Conservation (phyloP, 345 rosid genomes). For the Bruguiera gymnorhiza region DNA sequence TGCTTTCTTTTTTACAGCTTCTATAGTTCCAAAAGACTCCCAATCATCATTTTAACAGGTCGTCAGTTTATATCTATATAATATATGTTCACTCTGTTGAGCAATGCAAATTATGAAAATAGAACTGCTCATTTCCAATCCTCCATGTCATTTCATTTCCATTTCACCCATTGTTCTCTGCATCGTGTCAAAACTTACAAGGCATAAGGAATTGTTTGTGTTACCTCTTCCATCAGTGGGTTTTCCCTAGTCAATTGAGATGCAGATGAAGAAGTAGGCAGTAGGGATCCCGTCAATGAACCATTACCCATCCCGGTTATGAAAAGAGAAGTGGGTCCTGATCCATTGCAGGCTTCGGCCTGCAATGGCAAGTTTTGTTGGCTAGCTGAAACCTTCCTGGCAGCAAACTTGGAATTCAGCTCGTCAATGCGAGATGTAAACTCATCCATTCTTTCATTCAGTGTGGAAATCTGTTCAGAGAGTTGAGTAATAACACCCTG, state of each 20-base stretch:
- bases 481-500: conserved; percentile 88
- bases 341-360: conserved; percentile 75
- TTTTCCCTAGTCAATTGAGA: conserved; percentile 81
- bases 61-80: too few species aligned
- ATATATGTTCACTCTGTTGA: too few species aligned
- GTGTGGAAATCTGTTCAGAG: conserved; percentile 91
- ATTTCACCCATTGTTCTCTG: too few species aligned
- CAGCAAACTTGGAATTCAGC: conserved; percentile 66
- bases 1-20: too few species aligned
- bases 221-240: conserved; percentile 92
- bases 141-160: too few species aligned
- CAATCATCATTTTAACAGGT: too few species aligned
- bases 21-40: too few species aligned
- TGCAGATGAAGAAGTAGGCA: conserved; percentile 73
- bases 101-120: too few species aligned
- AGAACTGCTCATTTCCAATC: too few species aligned
- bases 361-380: conserved; percentile 72
- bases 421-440: conserved; percentile 80
- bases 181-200: neutral
- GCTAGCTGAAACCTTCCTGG: conserved; percentile 57
- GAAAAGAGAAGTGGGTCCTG: conserved; percentile 58
- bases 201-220: neutral
- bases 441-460: conserved; percentile 95
- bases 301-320: conserved; percentile 57
- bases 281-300: conserved; percentile 43